Base-by-base conservation (phyloP, 306 rosid species). In the Myrica gale region DNA sequence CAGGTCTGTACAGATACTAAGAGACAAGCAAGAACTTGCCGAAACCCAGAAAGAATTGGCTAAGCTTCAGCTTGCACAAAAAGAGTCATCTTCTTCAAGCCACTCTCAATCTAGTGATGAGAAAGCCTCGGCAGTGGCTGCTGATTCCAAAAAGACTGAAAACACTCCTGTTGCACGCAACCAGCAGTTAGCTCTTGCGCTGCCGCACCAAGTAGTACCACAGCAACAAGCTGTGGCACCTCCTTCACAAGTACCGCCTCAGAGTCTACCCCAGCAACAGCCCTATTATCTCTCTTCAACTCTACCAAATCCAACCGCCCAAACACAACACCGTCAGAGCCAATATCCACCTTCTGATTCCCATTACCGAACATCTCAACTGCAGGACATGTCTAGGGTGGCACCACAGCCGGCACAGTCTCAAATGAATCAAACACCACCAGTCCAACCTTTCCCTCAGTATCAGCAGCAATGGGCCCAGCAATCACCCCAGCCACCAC, bases 11-110 rank as follows among this genome's bases (percentile, higher is more conserved):
- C 99, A 96, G 86, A 90, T 96, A 75, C 76, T 96, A 72, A 85
- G 97, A 83, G 99, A 96, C 90, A 96, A 92, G 79, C 99, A 96
- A 85, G 99, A 96, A 79, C 91, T 96, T 41, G 93, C 93, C 26
- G 99, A 96, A 61, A 83, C 99, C 57, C 98, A 96, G 81, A 96
- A 92, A 82, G 98, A 96, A 75, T 71, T 96, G 68, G 97, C 98
- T 73, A 96, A 96, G 86, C 97, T 90, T 84, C 99, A 95, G 82
- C 93, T 84, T 78, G 89, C 79, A 4, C 98, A 88, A 79, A 95
- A 92, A 73, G 98, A 87, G 71, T 90, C 99, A 75, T 85, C 91
- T 76, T 82, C 93, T 17, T 83, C 93, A 26, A 87, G 65, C 78
- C 96, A 90, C 81, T 80, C 91, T 1, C 97, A 92, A 51, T 79